phyloP scores from a whole-genome alignment of 805 yeast genomes.

The Nakazawaea peltata region DNA sequence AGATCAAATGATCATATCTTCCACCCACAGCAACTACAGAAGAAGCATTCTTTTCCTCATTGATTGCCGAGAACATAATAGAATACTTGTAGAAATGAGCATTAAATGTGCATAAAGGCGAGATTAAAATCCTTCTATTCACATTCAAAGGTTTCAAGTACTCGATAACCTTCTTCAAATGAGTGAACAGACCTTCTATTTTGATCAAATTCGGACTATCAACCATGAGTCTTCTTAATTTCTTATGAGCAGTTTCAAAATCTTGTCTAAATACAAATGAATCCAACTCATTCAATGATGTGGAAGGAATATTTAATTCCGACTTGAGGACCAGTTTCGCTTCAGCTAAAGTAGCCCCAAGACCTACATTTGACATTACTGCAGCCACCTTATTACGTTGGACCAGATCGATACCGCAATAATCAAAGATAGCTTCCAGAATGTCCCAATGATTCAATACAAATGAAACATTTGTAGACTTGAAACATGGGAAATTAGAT shows the following conservation, averaged over 20 bases:
- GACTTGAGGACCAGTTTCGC: constrained; percentile 39
- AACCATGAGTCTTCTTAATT: constrained; percentile 61
- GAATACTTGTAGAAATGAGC: constrained; percentile 73
- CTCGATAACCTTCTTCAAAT: constrained; percentile 51
- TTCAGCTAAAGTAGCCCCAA: constrained; percentile 56
- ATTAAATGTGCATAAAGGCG: constrained; percentile 83
- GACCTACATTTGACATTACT: constrained; percentile 69
- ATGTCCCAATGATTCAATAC: constrained; percentile 78
- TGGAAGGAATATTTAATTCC: constrained; percentile 71
- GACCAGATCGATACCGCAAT: constrained; percentile 71
- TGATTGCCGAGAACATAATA: constrained; percentile 81
- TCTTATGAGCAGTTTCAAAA: constrained; percentile 54
- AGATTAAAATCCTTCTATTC: constrained; percentile 45
- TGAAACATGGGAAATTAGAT: constrained; percentile 58
- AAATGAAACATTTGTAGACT: constrained; percentile 45
- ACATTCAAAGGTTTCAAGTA: constrained; percentile 55
- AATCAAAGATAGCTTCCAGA: constrained; percentile 68
- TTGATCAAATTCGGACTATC: constrained; percentile 58
- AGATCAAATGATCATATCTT: constrained; percentile 71
- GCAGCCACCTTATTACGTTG: constrained; percentile 63
- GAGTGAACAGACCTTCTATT: constrained; percentile 54
- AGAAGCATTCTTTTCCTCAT: constrained; percentile 45
- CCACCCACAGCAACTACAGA: constrained; percentile 85
- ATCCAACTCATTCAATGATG: constrained; percentile 74
- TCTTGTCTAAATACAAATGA: constrained; percentile 70